Evolutionary conservation across 176 grass and related monocot species (phyloP).

Genomic region (Aegilops sharonensis): DNA sequence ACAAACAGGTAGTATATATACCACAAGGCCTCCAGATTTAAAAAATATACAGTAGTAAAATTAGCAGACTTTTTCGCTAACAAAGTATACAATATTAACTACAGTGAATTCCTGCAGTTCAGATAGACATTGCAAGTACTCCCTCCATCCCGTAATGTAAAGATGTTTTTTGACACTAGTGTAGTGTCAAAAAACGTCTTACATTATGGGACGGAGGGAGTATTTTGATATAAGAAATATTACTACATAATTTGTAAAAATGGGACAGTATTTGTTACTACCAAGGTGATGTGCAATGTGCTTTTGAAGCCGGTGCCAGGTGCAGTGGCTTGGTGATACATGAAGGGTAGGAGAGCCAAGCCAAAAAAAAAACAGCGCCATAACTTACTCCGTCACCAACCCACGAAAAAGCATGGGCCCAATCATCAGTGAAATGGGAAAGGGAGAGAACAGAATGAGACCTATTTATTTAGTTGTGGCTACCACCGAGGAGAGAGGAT

Average conservation of each 20-base stretch:
- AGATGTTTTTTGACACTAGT: no score
- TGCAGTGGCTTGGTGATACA: background rate
- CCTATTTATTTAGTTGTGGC: no score
- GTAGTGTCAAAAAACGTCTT: no score
- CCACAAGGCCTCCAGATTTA: background rate
- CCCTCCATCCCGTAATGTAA: no score
- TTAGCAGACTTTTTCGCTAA: background rate
- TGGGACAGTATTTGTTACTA: background rate
- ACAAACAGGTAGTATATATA: background rate
- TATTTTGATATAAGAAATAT: conserved; percentile 1
- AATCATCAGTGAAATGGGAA: background rate
- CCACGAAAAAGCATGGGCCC: background rate
- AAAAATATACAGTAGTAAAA: background rate
- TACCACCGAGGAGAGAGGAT: no score
- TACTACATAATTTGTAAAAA: background rate
- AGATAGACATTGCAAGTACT: background rate
- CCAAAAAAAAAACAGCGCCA: background rate
- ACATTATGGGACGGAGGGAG: no score
- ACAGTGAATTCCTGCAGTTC: background rate
- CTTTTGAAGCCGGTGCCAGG: background rate
- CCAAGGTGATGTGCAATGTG: background rate
- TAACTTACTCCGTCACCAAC: background rate
- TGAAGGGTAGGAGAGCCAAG: background rate
- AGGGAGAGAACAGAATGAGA: background rate
- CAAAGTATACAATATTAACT: no score